phyloP scores from a whole-genome alignment of 2,329 filamentous ascomycete species.

The Trichoderma guizhouense region DNA sequence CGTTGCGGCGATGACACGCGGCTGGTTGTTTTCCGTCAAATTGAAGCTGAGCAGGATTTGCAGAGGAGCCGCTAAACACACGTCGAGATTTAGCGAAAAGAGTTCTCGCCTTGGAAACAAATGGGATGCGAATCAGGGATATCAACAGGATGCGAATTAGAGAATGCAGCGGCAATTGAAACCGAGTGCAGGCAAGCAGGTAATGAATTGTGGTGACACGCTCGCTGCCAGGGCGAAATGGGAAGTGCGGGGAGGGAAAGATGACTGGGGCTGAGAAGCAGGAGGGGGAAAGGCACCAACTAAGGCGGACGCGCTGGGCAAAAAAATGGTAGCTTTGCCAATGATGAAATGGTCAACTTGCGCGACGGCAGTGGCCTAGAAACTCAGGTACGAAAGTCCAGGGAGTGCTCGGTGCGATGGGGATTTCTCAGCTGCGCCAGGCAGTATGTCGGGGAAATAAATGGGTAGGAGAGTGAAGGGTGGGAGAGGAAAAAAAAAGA shows the following conservation, averaged over 20 bases:
- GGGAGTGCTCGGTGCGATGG: neutral
- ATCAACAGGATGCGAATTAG: neutral
- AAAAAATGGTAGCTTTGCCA: constrained; percentile 16
- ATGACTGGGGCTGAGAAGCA: constrained; percentile 11
- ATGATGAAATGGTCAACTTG: constrained; percentile 3
- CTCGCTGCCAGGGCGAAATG: constrained; percentile 17
- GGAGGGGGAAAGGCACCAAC: constrained; percentile 16
- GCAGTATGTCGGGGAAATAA: constrained; percentile 24
- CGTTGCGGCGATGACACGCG: constrained; percentile 2
- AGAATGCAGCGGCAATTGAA: constrained; percentile 10
- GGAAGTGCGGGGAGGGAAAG: constrained; percentile 19
- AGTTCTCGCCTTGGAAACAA: neutral
- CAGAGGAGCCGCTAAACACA: constrained; percentile 1
- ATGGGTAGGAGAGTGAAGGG: constrained; percentile 7
- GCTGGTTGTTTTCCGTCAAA: constrained; percentile 2
- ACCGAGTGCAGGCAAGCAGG: neutral
- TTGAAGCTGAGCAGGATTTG: neutral
- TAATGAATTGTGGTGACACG: constrained; percentile 13
- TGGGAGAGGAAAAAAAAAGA: neutral
- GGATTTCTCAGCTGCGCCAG: constrained; percentile 26
- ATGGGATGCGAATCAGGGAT: neutral
- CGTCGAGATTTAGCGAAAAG: constrained; percentile 14
- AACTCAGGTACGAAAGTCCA: neutral
- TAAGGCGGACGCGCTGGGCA: constrained; percentile 11
- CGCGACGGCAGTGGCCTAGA: constrained; percentile 9